Evolutionary conservation across 2,329 filamentous ascomycete genomes (phyloP), one percentile per base, ranked within the genome.

Genomic region (Trichophyton simii): DNA sequence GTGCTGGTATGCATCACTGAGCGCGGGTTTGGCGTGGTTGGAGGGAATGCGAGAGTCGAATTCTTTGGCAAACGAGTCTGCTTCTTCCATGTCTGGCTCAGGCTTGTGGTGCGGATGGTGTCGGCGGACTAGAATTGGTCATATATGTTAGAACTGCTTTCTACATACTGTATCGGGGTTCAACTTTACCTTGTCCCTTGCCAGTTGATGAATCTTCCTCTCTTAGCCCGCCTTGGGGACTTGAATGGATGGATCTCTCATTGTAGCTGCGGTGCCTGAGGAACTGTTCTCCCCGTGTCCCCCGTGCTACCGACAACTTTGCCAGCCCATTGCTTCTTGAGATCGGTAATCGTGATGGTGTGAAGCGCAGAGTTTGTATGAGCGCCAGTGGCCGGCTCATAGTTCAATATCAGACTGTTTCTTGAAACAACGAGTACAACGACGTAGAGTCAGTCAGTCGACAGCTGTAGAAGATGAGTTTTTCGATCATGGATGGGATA

Each of bases 1-100:
- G 52, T 65, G 64, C 58, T 65, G 64, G 42, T 63, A 66, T 63
- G 60, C 61, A 11, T 66, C 64, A 42, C 60, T 60, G 34, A 65
- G 64, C 5, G 63, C 60, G 8, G 63, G 61, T 15, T 58, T 64
- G 41, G 65, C 62, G 41, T 64, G 61, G 62, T 66, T 66, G 22
- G 62, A 64, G 13, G 63, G 63, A 31, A 65, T 65, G 1, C 59
- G 64, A 20, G 57, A 20, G 41, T 66, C 64, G 54, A 66, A 66
- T 25, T 66, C 64, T 60, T 64, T 58, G 20, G 58, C 42, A 55
- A 66, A 66, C 8, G 61, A 48, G 5, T 62, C 60, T 9, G 63
- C 9, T 52, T 66, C 63, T 11, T 57, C 46, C 34, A 48, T 59
- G 38, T 64, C 61, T 11, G 63, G 64, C 15, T 60, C 36, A 11